Conservation (phyloP, 1,139 yeast species). For the Candida sanyaensis region DNA sequence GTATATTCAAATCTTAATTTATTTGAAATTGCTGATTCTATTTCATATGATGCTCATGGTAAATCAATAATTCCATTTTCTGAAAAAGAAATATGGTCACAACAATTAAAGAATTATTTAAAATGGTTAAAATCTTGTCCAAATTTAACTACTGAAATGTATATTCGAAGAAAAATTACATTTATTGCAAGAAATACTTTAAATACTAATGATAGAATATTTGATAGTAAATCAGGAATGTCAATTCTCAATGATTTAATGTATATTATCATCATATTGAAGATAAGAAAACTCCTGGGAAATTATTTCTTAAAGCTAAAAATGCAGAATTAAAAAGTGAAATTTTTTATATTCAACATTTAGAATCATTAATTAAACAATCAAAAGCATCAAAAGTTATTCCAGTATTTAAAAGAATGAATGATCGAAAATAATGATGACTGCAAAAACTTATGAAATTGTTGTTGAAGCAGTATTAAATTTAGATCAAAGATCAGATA, state of each 20-base stretch:
- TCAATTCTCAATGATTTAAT: background rate
- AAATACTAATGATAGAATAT: background rate
- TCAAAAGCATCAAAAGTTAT: background rate
- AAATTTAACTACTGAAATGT: background rate
- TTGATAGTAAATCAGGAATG: background rate
- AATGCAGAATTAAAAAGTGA: background rate
- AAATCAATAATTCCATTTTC: slow-evolving; percentile 31
- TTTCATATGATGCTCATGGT: slow-evolving; percentile 31
- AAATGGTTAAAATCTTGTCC: slow-evolving; percentile 23
- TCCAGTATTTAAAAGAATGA: slow-evolving; percentile 5
- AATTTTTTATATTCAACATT: slow-evolving; percentile 1
- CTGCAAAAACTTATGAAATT: slow-evolving; percentile 8
- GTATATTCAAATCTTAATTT: slow-evolving; percentile 34
- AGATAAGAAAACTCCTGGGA: background rate
- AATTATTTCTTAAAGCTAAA: background rate
- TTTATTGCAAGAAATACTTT: slow-evolving; percentile 3
- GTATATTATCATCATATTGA: background rate
- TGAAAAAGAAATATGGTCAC: slow-evolving; percentile 27
- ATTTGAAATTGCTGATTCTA: slow-evolving; percentile 33
- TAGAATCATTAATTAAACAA: background rate
- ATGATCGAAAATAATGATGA: background rate
- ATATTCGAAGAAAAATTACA: background rate
- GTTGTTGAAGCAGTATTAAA: background rate
- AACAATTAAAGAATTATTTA: slow-evolving; percentile 34
- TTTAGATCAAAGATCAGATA: slow-evolving; percentile 1